Evolutionary conservation across 495 filamentous ascomycete genomes (phyloP).

Genomic region (Elaphomyces granulatus): DNA sequence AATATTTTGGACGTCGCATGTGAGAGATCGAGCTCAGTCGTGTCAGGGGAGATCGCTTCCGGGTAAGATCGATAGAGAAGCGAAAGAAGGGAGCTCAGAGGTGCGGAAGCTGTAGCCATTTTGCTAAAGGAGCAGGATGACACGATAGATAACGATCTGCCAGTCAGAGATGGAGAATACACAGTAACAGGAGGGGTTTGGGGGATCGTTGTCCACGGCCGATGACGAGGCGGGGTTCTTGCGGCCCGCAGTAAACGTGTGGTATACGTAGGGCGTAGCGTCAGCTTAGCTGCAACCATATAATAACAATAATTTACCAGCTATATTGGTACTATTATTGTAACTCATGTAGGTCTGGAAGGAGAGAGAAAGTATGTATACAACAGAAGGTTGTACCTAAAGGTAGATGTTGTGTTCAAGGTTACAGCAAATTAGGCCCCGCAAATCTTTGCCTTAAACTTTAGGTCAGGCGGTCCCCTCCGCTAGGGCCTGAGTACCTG

Average conservation of each 20-base stretch:
- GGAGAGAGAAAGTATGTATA: too few relatives aligned
- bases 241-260: conserved; percentile 6
- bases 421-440: too few relatives aligned
- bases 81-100: conserved; percentile 36
- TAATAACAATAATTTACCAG: too few relatives aligned
- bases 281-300: too few relatives aligned
- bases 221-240: conserved; percentile 1
- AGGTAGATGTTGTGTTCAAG: too few relatives aligned
- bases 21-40: conserved; percentile 36
- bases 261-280: conserved; percentile 1
- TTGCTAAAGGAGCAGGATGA: background rate
- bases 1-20: conserved; percentile 45
- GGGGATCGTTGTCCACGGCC: background rate
- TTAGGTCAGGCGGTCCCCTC: too few relatives aligned
- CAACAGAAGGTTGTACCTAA: too few relatives aligned
- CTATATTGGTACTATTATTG: too few relatives aligned
- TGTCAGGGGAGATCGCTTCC: conserved; percentile 31
- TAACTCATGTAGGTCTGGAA: too few relatives aligned
- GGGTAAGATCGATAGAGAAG: conserved; percentile 43
- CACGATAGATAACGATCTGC: background rate
- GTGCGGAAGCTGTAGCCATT: conserved; percentile 38
- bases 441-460: too few relatives aligned
- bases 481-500: too few relatives aligned
- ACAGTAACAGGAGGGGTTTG: background rate
- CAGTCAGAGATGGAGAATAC: background rate